Base-by-base conservation (phyloP, 768 basidiomycete genomes). In the Phallus indusiatus region DNA sequence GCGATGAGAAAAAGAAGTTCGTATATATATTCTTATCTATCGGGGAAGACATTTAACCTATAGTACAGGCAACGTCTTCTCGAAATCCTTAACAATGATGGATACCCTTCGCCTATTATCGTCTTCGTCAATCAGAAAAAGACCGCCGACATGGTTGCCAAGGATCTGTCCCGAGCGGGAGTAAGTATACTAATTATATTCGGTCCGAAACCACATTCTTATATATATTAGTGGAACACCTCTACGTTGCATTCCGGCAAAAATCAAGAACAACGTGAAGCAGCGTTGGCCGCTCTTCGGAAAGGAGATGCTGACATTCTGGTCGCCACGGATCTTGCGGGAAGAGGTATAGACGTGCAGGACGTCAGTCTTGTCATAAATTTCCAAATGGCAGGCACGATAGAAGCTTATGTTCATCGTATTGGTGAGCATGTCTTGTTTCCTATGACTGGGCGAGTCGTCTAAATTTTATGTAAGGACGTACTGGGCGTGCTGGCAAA, bases 61-160 rank as follows among this genome's bases (percentile, higher is more conserved):
- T 18, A 17, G 9, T 63, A 17, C 67, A 96, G 93, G 72, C 83
- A 87, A 62, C 81, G 84, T 51, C 70, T 98, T 68, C 74, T 96
- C 67, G 95, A 98, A 69, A 91, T 98, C 63, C 84, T 99, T 72
- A 92, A 94, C 76, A 86, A 85, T 62, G 86, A 84, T 47, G 77
- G 81, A 62, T 92, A 84, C 70, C 72, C 84, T 36, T 83, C 96
- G 17, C 96, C 96, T 5, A 98, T 99, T 65, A 99, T 99, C 63
- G 90, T 94, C 18, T 99, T 98, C 73, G 94, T 97, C 76, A 98
- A 98, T 71, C 94, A 98, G 73, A 99, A 99, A 79, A 96, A 97
- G 79, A 95, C 93, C 12, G 95, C 94, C 54, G 96, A 99, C 70
- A 91, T 94, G 86, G 92, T 99, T 35, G 88, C 92, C 42, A 94